Evolutionary conservation across 352 stramenopile species (phyloP), one percentile per base, ranked within the genome.

Genomic region (Globisporangium paddicum): DNA sequence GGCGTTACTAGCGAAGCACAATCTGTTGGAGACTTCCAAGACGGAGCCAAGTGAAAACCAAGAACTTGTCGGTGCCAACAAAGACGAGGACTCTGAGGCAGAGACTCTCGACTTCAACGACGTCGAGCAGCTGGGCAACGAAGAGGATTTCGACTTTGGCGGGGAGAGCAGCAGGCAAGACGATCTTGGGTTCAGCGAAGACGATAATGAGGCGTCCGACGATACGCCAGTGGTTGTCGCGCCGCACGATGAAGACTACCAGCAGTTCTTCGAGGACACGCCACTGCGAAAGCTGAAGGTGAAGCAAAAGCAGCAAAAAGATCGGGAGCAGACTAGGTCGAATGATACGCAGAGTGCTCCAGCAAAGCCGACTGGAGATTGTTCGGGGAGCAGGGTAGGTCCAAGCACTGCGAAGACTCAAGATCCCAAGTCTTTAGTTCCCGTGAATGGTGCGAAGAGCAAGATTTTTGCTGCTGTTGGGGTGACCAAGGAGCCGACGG

Each of bases 171-270:
- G 37, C 9, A 46, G 51, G 3, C 41, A 55, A 55, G 51, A 53
- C 1, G 59, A 65, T 35, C 44, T 65, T 2, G 59, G 59, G 11
- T 60, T 65, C 19, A 65, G 59, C 21, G 52, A 80, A 44, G 68
- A 77, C 45, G 77, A 71, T 44, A 62, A 77, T 35, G 71, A 76
- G 19, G 73, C 63, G 32, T 69, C 73, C 40, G 30, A 50, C 1
- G 60, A 40, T 5, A 28, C 21, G 3, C 40, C 49, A 23, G 50
- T 11, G 14, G 41, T 53, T 23, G 40, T 21, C 8, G 58, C 50
- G 1, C 53, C 53, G 13, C 49, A 68, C 30, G 37, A 56, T 21
- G 51, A 64, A 23, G 53, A 59, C 25, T 65, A 65, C 18, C 50
- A 60, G 26, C 51, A 60, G 35, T 65, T 65, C 34, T 65, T 65